Evolutionary conservation across 257 asterid genomes (phyloP).

Genomic region (Misopates orontium): DNA sequence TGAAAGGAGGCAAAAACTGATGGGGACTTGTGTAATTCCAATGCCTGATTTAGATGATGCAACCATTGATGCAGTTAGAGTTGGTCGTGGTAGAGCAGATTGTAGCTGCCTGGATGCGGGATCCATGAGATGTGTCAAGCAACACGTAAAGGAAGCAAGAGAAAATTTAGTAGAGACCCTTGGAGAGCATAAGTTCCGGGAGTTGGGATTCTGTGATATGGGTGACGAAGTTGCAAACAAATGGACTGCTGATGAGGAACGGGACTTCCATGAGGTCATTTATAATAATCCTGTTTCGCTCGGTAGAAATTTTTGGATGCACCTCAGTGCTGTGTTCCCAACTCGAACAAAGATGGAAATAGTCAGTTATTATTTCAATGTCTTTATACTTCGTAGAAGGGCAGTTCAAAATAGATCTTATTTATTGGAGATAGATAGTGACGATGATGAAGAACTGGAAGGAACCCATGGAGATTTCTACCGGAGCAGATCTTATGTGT

Average conservation of each 20-base stretch:
- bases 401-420: constrained; percentile 61
- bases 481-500: constrained; percentile 22
- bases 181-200: constrained; percentile 47
- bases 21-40: constrained; percentile 44
- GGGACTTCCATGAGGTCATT: constrained; percentile 51
- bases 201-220: constrained; percentile 61
- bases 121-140: constrained; percentile 65
- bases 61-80: constrained; percentile 21
- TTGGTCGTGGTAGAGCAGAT: constrained; percentile 46
- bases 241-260: constrained; percentile 65
- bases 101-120: constrained; percentile 61
- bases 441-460: constrained; percentile 68
- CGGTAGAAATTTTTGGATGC: constrained; percentile 65
- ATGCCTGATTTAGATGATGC: constrained; percentile 32
- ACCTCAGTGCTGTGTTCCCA: constrained; percentile 52
- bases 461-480: constrained; percentile 31
- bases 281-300: constrained; percentile 47
- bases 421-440: constrained; percentile 63
- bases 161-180: constrained; percentile 43
- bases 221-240: constrained; percentile 63
- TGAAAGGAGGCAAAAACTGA: constrained; percentile 28
- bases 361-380: constrained; percentile 78
- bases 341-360: constrained; percentile 52
- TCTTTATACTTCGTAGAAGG: constrained; percentile 62
- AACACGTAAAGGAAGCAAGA: constrained; percentile 61